phyloP scores from a whole-genome alignment of 306 rosid genomes.

The Cucurbita ficifolia region DNA sequence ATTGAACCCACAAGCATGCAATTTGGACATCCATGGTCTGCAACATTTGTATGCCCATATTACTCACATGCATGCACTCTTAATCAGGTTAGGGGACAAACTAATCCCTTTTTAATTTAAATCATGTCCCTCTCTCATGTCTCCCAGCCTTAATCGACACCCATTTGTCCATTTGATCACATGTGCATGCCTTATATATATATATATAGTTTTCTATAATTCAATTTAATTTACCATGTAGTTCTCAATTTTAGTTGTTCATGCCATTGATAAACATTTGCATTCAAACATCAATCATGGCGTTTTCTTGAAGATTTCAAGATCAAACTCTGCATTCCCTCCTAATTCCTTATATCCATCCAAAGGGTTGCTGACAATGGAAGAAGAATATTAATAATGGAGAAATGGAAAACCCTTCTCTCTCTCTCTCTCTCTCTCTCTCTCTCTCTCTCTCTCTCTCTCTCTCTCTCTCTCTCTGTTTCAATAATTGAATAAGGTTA shows the following conservation, averaged over 20 bases:
- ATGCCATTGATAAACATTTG: background rate
- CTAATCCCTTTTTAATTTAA: too few relatives aligned
- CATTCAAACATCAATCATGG: background rate
- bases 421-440: constrained; percentile 1
- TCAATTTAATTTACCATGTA: background rate
- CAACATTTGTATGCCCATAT: too few relatives aligned
- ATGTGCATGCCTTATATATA: background rate
- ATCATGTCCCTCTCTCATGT: too few relatives aligned
- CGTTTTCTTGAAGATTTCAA: background rate
- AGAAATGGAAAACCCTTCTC: background rate
- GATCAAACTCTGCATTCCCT: background rate
- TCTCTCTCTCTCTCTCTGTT: background rate
- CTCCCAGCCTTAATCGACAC: background rate
- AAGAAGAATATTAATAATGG: constrained; percentile 2
- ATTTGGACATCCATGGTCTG: too few relatives aligned
- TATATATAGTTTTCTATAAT: background rate
- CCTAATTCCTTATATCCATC: background rate
- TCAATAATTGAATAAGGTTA: background rate
- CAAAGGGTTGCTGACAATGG: background rate
- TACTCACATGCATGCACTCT: too few relatives aligned
- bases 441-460: background rate
- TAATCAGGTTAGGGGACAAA: too few relatives aligned
- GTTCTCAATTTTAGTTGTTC: background rate
- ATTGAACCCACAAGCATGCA: too few relatives aligned
- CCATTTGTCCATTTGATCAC: background rate